These are phyloP conservation scores for Fusarium protoensiforme DNA, from an alignment of 2,329 filamentous ascomycete genomes.

Conservation along the genomic window DNA sequence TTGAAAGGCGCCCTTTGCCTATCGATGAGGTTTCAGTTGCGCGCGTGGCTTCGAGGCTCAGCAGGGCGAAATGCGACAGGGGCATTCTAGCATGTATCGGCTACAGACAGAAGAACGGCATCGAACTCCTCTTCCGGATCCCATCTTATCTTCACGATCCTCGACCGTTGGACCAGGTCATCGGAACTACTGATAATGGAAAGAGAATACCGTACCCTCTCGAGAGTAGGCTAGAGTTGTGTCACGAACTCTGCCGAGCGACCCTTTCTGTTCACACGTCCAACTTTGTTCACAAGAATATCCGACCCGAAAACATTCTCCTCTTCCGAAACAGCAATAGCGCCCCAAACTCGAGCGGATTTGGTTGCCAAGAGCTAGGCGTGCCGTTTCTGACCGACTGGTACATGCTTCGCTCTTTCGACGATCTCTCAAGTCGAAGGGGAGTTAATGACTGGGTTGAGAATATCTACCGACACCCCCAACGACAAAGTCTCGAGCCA, in stretches of 20 bases:
- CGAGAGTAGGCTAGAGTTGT: not conserved
- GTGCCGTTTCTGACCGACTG: not conserved
- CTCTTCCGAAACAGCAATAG: not conserved
- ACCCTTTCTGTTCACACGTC: not conserved
- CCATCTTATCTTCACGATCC: not conserved
- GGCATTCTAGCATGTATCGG: not conserved
- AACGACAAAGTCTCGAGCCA: not conserved
- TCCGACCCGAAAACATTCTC: not conserved
- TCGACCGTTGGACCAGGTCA: not conserved
- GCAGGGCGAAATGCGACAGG: not conserved
- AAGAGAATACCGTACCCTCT: not conserved
- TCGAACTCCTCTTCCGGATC: not conserved
- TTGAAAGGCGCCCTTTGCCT: not conserved
- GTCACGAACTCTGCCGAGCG: not conserved
- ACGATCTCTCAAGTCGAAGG: not conserved
- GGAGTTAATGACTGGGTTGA: not conserved
- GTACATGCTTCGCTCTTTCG: not conserved
- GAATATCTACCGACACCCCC: not conserved
- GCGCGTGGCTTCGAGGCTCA: not conserved
- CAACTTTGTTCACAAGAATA: not conserved
- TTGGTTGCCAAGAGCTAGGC: not conserved
- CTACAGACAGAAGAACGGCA: not conserved
- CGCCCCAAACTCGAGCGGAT: not conserved
- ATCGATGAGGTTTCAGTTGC: not conserved
- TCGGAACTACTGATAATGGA: not conserved